phyloP scores from a whole-genome alignment of 1,284 basidiomycete species.

The Papiliotrema terrestris region DNA sequence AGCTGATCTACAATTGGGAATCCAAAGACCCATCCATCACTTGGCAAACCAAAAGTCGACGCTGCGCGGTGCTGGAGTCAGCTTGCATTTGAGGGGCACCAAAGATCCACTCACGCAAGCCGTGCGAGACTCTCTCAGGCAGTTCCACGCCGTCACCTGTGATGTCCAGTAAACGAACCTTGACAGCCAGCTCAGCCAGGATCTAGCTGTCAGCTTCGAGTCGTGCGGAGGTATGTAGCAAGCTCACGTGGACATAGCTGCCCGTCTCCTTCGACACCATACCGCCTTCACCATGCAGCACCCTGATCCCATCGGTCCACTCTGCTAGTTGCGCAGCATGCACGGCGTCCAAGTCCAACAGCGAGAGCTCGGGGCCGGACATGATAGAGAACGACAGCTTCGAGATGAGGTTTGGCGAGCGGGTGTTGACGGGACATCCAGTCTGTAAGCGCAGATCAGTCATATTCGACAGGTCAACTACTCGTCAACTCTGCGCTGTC shows the following conservation, averaged over 20 bases:
- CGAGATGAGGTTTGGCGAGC: constrained; percentile 51
- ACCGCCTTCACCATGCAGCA: constrained; percentile 74
- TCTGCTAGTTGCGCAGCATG: constrained; percentile 84
- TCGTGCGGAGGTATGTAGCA: not conserved
- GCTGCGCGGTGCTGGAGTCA: constrained; percentile 66
- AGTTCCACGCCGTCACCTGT: constrained; percentile 90
- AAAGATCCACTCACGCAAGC: constrained; percentile 20
- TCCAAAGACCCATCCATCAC: constrained; percentile 5
- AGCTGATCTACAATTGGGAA: not conserved
- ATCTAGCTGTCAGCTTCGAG: constrained; percentile 16
- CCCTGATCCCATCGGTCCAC: constrained; percentile 93
- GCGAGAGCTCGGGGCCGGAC: constrained; percentile 60
- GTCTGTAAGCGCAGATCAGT: constrained; percentile 74
- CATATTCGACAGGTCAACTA: constrained; percentile 70
- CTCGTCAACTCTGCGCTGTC: not conserved
- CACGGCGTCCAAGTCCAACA: constrained; percentile 82
- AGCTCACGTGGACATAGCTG: constrained; percentile 60
- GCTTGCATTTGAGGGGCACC: not conserved
- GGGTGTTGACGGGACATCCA: constrained; percentile 58
- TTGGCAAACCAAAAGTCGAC: constrained; percentile 82
- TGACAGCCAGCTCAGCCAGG: constrained; percentile 88
- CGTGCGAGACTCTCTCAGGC: constrained; percentile 51
- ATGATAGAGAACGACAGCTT: constrained; percentile 76
- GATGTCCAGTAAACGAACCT: constrained; percentile 87
- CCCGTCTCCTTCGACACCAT: constrained; percentile 80